These are phyloP conservation scores for Acanthamoeba castellanii DNA, from an alignment of 208 protist genomes.

Conservation along the genomic window DNA sequence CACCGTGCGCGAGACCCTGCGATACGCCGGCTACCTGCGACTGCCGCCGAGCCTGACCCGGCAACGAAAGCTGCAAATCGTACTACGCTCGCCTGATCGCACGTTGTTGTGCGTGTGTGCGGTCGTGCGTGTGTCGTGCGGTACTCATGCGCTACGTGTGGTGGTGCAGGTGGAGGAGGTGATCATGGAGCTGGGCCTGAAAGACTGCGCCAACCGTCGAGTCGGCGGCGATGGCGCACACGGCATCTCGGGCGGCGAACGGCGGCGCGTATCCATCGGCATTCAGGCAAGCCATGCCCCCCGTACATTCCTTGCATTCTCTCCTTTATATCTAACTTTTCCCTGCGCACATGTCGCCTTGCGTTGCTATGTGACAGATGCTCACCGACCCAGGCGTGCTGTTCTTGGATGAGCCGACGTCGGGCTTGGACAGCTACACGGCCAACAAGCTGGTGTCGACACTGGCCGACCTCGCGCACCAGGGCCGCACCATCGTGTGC, in stretches of 20 bases:
- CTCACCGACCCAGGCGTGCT: constrained; percentile 71
- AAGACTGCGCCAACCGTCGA: constrained; percentile 66
- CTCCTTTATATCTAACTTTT: not conserved
- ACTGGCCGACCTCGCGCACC: constrained; percentile 14
- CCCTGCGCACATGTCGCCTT: not conserved
- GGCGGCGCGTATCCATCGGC: constrained; percentile 84
- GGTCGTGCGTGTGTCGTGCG: not conserved
- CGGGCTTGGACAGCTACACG: constrained; percentile 66
- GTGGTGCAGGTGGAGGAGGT: constrained; percentile 33
- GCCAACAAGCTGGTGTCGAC: constrained; percentile 31
- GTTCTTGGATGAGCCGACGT: constrained; percentile 80
- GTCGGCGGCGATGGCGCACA: constrained; percentile 76
- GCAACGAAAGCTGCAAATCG: constrained; percentile 39
- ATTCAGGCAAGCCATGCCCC: not conserved
- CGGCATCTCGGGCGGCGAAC: constrained; percentile 90
- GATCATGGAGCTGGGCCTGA: constrained; percentile 78
- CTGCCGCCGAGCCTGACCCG: not conserved
- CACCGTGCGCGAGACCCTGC: constrained; percentile 80
- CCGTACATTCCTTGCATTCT: not conserved
- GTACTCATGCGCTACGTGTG: too few species aligned
- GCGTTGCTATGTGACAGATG: not conserved
- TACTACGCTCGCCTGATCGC: not conserved
- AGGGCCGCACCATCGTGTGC: constrained; percentile 75
- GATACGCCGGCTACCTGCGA: constrained; percentile 28
- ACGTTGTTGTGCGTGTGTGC: not conserved